Evolutionary conservation across 441 rosid genomes (phyloP).

Genomic region (Pelargonium fulgidum): DNA sequence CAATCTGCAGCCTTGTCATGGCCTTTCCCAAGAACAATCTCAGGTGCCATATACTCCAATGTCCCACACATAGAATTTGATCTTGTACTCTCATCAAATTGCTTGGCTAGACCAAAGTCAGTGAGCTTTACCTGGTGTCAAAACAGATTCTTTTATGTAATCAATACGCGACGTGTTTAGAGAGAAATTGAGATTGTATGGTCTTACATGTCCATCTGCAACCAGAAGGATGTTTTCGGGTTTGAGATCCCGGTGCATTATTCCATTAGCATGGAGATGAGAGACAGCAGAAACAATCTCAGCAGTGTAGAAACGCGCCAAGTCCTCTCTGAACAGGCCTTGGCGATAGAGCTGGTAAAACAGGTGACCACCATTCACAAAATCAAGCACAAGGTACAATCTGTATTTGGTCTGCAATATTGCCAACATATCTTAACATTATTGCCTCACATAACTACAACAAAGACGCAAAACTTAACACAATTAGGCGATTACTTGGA

Average conservation of each 20-base stretch:
- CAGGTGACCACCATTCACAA: constrained; percentile 90
- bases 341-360: constrained; percentile 93
- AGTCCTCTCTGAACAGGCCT: constrained; percentile 93
- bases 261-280: constrained; percentile 86
- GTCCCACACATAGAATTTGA: constrained; percentile 93
- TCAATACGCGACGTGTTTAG: neutral
- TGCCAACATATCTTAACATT: neutral
- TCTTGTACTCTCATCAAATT: constrained; percentile 68
- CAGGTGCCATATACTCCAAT: constrained; percentile 91
- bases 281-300: constrained; percentile 85
- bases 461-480: neutral
- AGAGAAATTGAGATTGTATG: constrained; percentile 15
- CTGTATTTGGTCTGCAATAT: constrained; percentile 77
- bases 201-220: constrained; percentile 75
- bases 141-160: neutral
- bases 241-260: constrained; percentile 95
- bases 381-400: constrained; percentile 79
- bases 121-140: constrained; percentile 52
- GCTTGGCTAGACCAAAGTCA: constrained; percentile 87
- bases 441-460: too few species aligned
- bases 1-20: constrained; percentile 95
- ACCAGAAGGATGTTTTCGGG: constrained; percentile 88
- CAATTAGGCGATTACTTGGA: constrained; percentile 46
- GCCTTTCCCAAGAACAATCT: constrained; percentile 75
- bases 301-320: constrained; percentile 84